Conservation (phyloP, 371 early-diverging fungal genomes). For the Mortierella sp. region DNA sequence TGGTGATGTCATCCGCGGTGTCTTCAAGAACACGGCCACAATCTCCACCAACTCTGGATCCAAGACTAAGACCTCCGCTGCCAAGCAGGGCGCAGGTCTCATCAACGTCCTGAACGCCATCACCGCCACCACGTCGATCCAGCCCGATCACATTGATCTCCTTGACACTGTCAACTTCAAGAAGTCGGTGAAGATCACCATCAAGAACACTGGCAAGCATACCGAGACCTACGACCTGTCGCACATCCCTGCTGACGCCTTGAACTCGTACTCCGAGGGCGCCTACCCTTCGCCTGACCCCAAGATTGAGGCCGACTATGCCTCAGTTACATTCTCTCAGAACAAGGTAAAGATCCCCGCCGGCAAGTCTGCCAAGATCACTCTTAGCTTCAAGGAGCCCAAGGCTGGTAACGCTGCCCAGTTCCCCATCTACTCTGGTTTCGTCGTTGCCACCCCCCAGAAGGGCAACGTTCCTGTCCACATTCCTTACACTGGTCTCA, state of each 20-base stretch:
- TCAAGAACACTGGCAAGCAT: conserved; percentile 69
- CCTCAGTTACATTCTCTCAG: conserved; percentile 51
- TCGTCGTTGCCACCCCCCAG: conserved; percentile 43
- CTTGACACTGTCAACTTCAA: conserved; percentile 67
- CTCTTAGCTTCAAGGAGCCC: conserved; percentile 57
- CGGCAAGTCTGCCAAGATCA: conserved; percentile 58
- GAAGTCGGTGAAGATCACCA: conserved; percentile 59
- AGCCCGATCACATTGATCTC: conserved; percentile 73
- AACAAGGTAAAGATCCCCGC: conserved; percentile 52
- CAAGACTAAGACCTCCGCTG: conserved; percentile 58
- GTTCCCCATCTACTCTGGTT: conserved; percentile 56
- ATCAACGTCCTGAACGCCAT: conserved; percentile 74
- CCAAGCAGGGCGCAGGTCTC: conserved; percentile 80
- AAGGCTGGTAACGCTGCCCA: conserved; percentile 34
- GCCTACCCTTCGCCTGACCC: conserved; percentile 32
- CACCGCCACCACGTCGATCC: conserved; percentile 59
- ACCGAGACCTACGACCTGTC: conserved; percentile 63
- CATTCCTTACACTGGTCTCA: conserved; percentile 68
- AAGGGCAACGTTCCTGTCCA: conserved; percentile 39
- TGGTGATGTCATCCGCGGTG: conserved; percentile 46
- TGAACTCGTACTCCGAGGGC: conserved; percentile 54
- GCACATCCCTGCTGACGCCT: conserved; percentile 60
- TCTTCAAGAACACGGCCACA: conserved; percentile 66
- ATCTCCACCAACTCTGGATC: conserved; percentile 55
- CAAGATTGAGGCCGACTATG: conserved; percentile 50